Evolutionary conservation across 495 filamentous ascomycete species (phyloP), one percentile per base, ranked within the genome.

Genomic region (Aspergillus nanangensis): DNA sequence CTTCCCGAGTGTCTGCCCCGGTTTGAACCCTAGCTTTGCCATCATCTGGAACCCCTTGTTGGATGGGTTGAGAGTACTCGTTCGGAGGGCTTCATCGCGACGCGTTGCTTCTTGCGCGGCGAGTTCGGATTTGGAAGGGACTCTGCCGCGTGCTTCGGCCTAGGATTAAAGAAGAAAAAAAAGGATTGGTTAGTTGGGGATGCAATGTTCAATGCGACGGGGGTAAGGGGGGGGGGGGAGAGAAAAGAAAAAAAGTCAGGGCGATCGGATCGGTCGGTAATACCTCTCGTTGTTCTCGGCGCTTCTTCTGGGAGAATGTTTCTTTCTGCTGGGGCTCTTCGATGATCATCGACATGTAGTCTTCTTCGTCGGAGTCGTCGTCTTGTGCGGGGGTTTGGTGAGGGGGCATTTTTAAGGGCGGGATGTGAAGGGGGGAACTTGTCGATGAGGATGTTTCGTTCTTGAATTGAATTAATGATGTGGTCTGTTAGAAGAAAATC

Each of bases 41-140:
- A 98, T 93, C 90, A 98, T 95, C 46, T 87, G 75, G 44, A 90
- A 81, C 2, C 93, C 93, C 63, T 96, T 98, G 38, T 76, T 74
- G 5, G 67, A 58, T n/a, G 79, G 76, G 32, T 73, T 58, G 13
- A 88, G 68, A 20, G 96, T 72, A n/a, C 83, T 84, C 11, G 69
- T 83, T 2, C 80, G 70, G 13, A 95, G 77, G 4, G 84, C 89
- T 33, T 74, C 78, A 61, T 97, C 90, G 34, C 89, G 86, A 19
- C 76, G 79, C 29, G 74, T 74, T 19, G 72, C 77, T 55, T 83
- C 87, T 49, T 87, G 79, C 14, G 78, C 79, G 13, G 80, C 82
- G 32, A 81, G 80, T 72, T 97, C 88, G 38, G 82, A 81, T 71
- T 95, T 96, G 43, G 91, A 93, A 13, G 63, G 70, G 47, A 71